These are phyloP conservation scores for Nidularia sp. DNA, from an alignment of 768 basidiomycete genomes.

Conservation along the genomic window DNA sequence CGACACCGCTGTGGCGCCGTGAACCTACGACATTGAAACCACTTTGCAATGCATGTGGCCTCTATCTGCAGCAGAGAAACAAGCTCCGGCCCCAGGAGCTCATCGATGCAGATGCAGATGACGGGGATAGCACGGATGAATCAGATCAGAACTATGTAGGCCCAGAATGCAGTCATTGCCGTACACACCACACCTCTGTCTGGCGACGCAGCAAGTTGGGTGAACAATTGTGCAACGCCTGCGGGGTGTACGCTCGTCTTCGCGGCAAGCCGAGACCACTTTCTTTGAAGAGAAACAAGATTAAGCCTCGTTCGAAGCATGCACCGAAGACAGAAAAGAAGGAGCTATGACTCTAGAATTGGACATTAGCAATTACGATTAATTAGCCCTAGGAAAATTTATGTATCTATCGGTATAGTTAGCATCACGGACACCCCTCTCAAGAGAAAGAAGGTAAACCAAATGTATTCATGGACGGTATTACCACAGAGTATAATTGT, in stretches of 20 bases:
- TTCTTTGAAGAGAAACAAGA: constrained; percentile 40
- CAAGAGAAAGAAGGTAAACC: too few species aligned
- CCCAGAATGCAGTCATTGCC: constrained; percentile 46
- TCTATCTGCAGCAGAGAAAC: constrained; percentile 43
- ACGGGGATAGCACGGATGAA: constrained; percentile 30
- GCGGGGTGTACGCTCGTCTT: constrained; percentile 44
- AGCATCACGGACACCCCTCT: too few species aligned
- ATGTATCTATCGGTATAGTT: too few species aligned
- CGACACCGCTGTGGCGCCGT: constrained; percentile 45
- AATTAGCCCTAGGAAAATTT: too few species aligned
- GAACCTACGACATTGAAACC: constrained; percentile 41
- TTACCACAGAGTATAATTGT: too few species aligned
- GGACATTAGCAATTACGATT: too few species aligned
- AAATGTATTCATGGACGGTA: too few species aligned
- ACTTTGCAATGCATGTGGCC: constrained; percentile 43
- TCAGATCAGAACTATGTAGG: constrained; percentile 35
- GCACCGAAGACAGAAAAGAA: constrained; percentile 12
- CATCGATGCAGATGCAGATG: constrained; percentile 42
- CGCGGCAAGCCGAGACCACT: constrained; percentile 43
- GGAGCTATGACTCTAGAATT: too few species aligned
- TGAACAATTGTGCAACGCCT: constrained; percentile 47
- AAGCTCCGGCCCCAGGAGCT: constrained; percentile 44
- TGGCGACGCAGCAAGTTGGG: constrained; percentile 49
- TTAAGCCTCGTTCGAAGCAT: constrained; percentile 46
- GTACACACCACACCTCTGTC: constrained; percentile 44